These are phyloP conservation scores for Pseudogymnoascus pannorum DNA, from an alignment of 2,329 filamentous ascomycete species.

Conservation along the genomic window DNA sequence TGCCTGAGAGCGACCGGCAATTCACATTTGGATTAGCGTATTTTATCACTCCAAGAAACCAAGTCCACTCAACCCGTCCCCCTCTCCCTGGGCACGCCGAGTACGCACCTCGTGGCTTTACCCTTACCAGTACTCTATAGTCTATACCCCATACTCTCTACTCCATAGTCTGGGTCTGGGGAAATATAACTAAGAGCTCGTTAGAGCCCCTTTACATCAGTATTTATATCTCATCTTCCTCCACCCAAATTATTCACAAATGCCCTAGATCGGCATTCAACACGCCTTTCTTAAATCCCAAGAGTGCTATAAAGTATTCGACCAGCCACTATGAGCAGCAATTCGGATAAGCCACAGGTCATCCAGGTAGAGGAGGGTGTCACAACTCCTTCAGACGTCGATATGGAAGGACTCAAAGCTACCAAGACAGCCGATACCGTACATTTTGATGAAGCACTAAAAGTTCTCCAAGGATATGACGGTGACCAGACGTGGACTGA, in stretches of 20 bases:
- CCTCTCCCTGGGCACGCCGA: background rate
- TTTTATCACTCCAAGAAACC: background rate
- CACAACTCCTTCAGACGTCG: background rate
- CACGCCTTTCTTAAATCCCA: background rate
- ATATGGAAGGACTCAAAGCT: background rate
- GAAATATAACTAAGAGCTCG: background rate
- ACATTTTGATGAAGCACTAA: conserved; percentile 34
- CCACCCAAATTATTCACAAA: background rate
- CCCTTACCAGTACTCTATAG: background rate
- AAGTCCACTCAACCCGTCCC: background rate
- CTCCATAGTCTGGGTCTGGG: background rate
- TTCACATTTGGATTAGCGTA: background rate
- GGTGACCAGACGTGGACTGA: conserved; percentile 37
- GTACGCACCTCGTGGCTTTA: background rate
- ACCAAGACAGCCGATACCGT: conserved; percentile 25
- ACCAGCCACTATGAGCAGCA: background rate
- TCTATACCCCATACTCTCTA: background rate
- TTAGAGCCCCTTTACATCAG: background rate
- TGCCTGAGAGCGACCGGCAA: background rate
- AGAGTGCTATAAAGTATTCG: background rate
- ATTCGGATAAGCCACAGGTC: background rate
- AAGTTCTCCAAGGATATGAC: conserved; percentile 34
- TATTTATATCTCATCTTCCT: background rate
- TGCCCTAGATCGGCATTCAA: background rate
- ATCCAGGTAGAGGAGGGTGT: background rate